These are phyloP conservation scores for Vigna reflexopilosa DNA, from an alignment of 306 rosid species.

Conservation along the genomic window DNA sequence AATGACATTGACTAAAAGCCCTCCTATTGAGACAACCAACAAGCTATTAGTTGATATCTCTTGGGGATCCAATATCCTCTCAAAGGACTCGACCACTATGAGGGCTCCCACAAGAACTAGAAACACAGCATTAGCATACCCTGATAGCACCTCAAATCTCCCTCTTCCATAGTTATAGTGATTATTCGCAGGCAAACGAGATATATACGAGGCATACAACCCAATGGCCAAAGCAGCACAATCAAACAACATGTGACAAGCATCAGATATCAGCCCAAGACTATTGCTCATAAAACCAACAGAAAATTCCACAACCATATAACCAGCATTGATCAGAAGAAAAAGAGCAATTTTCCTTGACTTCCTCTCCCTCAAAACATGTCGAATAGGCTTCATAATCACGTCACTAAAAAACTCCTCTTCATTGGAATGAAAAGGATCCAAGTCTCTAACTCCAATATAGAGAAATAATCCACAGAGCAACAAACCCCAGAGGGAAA, in stretches of 20 bases:
- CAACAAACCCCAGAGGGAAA: slow-evolving; percentile 89
- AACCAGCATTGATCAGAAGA: slow-evolving; percentile 81
- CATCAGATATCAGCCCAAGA: slow-evolving; percentile 93
- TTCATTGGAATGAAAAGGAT: slow-evolving; percentile 55
- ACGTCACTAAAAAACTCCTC: slow-evolving; percentile 53
- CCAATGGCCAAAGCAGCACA: slow-evolving; percentile 99
- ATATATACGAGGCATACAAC: slow-evolving; percentile 90
- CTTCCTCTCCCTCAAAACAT: slow-evolving; percentile 90
- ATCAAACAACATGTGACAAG: slow-evolving; percentile 97
- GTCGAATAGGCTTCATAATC: slow-evolving; percentile 77
- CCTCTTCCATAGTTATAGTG: slow-evolving; percentile 89
- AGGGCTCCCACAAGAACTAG: slow-evolving; percentile 90
- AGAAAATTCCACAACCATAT: slow-evolving; percentile 93
- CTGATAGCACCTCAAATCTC: slow-evolving; percentile 93
- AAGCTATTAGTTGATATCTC: slow-evolving; percentile 86
- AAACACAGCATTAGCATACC: slow-evolving; percentile 89
- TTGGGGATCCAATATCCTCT: slow-evolving; percentile 95
- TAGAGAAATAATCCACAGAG: slow-evolving; percentile 78
- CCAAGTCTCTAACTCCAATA: slow-evolving; percentile 79
- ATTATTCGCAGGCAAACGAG: slow-evolving; percentile 85
- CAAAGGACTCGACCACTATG: slow-evolving; percentile 87
- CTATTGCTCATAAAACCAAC: slow-evolving; percentile 96
- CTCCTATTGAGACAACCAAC: slow-evolving; percentile 85
- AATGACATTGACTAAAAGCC: slow-evolving; percentile 80
- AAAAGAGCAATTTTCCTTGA: slow-evolving; percentile 89